phyloP scores from a whole-genome alignment of 2,329 filamentous ascomycete genomes.

The Fusarium kyushuense region DNA sequence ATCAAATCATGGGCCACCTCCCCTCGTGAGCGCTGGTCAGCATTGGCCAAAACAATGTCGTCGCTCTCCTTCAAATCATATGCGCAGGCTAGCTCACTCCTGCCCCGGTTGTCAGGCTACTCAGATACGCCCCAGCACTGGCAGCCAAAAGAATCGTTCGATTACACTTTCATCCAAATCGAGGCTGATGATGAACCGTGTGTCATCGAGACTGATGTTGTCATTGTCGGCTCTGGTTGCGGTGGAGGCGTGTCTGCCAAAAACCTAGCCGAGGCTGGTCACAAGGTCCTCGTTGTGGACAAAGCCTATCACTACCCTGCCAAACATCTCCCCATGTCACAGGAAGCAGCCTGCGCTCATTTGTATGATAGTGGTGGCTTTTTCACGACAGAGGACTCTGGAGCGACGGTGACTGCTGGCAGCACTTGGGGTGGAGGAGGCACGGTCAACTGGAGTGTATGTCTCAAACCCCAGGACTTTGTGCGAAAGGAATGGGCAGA shows the following conservation, averaged over 20 bases:
- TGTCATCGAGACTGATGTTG: conserved; percentile 80
- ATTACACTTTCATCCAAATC: conserved; percentile 73
- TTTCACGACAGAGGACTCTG: conserved; percentile 66
- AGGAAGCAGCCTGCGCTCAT: conserved; percentile 68
- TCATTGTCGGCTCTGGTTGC: conserved; percentile 88
- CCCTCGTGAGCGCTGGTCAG: conserved; percentile 65
- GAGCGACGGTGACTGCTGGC: conserved; percentile 73
- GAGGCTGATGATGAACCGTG: conserved; percentile 58
- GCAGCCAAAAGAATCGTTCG: conserved; percentile 63
- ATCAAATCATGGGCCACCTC: conserved; percentile 72
- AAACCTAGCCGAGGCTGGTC: conserved; percentile 80
- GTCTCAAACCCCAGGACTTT: conserved; percentile 74
- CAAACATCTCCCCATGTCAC: conserved; percentile 79
- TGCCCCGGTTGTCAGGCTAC: conserved; percentile 69
- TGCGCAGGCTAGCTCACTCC: conserved; percentile 66
- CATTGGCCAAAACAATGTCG: conserved; percentile 67
- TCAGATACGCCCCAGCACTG: conserved; percentile 65
- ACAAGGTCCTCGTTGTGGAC: conserved; percentile 82
- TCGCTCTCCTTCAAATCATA: conserved; percentile 67
- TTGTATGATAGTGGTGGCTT: conserved; percentile 78
- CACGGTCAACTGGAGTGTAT: conserved; percentile 85
- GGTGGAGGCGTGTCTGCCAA: conserved; percentile 87
- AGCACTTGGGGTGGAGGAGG: conserved; percentile 87
- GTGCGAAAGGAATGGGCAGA: conserved; percentile 86
- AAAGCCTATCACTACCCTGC: conserved; percentile 83